Evolutionary conservation across 1,284 basidiomycete species (phyloP).

Genomic region (Trametes versicolor): DNA sequence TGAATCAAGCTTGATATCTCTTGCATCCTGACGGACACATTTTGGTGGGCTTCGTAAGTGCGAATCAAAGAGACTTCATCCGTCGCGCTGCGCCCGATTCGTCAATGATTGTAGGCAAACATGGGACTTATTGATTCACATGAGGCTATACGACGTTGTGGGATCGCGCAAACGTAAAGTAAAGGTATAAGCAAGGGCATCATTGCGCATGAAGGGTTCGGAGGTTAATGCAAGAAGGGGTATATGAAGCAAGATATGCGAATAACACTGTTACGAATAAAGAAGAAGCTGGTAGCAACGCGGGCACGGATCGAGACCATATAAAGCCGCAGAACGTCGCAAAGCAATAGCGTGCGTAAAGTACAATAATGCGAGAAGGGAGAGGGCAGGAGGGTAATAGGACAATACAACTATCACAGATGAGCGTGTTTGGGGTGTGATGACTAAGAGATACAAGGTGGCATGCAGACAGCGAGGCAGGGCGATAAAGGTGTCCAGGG

Average conservation of each 20-base stretch:
- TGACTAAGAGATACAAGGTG: conserved; percentile 15
- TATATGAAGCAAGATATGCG: not conserved
- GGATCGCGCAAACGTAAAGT: not conserved
- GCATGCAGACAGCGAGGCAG: not conserved
- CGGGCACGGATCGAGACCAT: no score
- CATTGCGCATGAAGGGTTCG: not conserved
- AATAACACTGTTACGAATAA: not conserved
- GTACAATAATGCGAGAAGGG: not conserved
- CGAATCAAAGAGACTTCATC: no score
- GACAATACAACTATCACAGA: not conserved
- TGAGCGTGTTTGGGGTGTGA: not conserved
- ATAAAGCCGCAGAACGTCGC: no score
- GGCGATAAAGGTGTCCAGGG: not conserved
- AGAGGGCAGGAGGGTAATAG: not conserved
- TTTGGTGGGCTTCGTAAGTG: no score
- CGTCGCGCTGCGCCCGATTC: no score
- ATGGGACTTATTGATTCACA: not conserved
- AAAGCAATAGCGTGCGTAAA: not conserved
- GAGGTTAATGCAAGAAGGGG: not conserved
- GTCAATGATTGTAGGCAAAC: no score
- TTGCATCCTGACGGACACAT: no score
- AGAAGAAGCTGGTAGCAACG: not conserved
- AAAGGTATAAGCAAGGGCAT: not conserved
- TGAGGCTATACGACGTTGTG: not conserved
- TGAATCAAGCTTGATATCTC: no score